Percentiles rank a stretch among this genome's conserved stretches.
These are phyloP conservation scores for Syzygium jambos DNA, from an alignment of 345 rosid species.

Conservation along the genomic window DNA sequence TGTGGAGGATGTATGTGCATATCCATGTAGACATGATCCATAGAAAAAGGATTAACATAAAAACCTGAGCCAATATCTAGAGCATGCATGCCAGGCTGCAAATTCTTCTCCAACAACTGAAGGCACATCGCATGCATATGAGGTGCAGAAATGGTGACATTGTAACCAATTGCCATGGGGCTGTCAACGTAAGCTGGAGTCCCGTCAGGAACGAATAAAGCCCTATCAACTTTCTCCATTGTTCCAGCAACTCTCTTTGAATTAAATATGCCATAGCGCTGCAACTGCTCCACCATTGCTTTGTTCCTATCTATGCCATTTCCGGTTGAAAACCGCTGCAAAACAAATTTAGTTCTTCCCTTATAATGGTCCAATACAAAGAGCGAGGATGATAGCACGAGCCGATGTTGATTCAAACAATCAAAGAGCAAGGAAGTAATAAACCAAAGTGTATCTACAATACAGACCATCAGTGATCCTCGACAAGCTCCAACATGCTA, in stretches of 20 bases:
- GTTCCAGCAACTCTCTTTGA: constrained; percentile 69
- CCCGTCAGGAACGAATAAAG: constrained; percentile 67
- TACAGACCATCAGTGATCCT: background rate
- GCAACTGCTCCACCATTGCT: constrained; percentile 67
- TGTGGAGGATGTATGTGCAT: background rate
- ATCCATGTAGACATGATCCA: background rate
- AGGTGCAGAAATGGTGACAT: constrained; percentile 97
- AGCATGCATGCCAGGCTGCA: constrained; percentile 87
- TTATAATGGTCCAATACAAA: background rate
- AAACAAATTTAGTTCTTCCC: background rate
- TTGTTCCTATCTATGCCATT: constrained; percentile 38
- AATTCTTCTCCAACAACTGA: constrained; percentile 64
- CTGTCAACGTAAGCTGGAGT: constrained; percentile 69
- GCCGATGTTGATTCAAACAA: background rate
- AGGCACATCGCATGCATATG: constrained; percentile 99
- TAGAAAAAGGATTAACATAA: background rate
- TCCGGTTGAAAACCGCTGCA: constrained; percentile 46
- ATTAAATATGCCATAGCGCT: constrained; percentile 47
- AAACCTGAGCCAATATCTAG: constrained; percentile 98
- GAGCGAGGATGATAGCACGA: background rate
- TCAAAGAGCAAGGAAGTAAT: background rate
- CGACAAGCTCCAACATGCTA: background rate
- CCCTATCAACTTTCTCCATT: constrained; percentile 83
- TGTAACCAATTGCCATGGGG: constrained; percentile 86
- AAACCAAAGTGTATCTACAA: background rate